phyloP scores from a whole-genome alignment of 2,329 filamentous ascomycete species.

The Claviceps sp. region DNA sequence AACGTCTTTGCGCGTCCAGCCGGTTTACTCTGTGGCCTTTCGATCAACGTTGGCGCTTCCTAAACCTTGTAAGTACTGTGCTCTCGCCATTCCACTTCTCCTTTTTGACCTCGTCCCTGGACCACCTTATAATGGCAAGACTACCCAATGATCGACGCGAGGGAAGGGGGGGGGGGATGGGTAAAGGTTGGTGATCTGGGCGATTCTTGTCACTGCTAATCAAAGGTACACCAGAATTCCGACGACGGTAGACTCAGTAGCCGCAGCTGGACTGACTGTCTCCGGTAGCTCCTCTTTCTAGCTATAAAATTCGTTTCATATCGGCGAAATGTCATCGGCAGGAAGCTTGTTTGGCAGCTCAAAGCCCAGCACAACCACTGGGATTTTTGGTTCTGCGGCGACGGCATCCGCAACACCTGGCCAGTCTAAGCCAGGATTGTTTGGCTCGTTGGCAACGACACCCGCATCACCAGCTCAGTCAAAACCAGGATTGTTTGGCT shows the following conservation, averaged over 20 bases:
- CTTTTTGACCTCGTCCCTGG: too few species aligned
- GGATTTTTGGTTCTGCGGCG: slow-evolving; percentile 19
- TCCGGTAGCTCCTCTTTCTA: slow-evolving; percentile 15
- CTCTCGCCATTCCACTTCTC: not conserved
- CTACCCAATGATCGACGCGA: too few species aligned
- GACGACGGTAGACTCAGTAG: slow-evolving; percentile 19
- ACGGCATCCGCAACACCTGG: not conserved
- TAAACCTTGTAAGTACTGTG: slow-evolving; percentile 29
- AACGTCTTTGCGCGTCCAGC: slow-evolving; percentile 43
- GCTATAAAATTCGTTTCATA: slow-evolving; percentile 12
- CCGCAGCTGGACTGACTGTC: slow-evolving; percentile 25
- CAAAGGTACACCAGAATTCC: slow-evolving; percentile 10
- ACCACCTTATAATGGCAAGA: too few species aligned
- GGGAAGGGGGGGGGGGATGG: too few species aligned
- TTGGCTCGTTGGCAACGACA: slow-evolving; percentile 14
- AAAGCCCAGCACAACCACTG: slow-evolving; percentile 14
- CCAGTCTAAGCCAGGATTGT: slow-evolving; percentile 9
- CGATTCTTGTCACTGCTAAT: not conserved
- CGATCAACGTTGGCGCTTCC: slow-evolving; percentile 49
- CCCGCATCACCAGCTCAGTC: too few species aligned
- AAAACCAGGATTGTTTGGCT: slow-evolving; percentile 15
- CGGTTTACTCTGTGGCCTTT: slow-evolving; percentile 46
- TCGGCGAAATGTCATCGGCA: slow-evolving; percentile 21
- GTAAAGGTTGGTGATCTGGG: too few species aligned
- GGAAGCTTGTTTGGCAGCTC: slow-evolving; percentile 23